These are phyloP conservation scores for Chiua sp. DNA, from an alignment of 1,284 basidiomycete genomes.

Conservation along the genomic window DNA sequence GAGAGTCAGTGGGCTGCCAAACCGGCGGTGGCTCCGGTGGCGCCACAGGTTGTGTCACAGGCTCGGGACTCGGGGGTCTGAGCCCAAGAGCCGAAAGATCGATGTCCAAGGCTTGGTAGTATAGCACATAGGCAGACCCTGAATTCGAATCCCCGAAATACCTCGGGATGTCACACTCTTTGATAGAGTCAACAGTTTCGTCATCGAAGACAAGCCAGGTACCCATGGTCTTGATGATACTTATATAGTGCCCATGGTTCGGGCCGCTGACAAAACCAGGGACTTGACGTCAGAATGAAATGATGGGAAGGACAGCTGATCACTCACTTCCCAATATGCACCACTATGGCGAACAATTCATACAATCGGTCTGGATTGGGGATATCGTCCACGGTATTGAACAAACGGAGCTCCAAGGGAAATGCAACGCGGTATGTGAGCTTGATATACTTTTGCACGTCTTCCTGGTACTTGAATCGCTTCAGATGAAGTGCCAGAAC, in stretches of 20 bases:
- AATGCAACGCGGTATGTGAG: constrained; percentile 96
- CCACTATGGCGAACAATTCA: constrained; percentile 94
- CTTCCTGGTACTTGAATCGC: constrained; percentile 97
- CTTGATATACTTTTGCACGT: constrained; percentile 89
- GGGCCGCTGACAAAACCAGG: constrained; percentile 69
- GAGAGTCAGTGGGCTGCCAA: constrained; percentile 28
- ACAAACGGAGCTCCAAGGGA: constrained; percentile 91
- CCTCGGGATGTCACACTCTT: constrained; percentile 88
- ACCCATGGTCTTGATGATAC: constrained; percentile 87
- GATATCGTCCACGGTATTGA: constrained; percentile 96
- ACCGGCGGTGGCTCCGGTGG: constrained; percentile 17
- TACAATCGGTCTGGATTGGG: constrained; percentile 90
- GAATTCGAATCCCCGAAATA: constrained; percentile 94
- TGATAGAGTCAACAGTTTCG: constrained; percentile 87
- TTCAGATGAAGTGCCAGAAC: constrained; percentile 95
- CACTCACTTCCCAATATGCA: constrained; percentile 95
- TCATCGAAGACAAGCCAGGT: constrained; percentile 97
- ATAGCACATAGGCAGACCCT: constrained; percentile 95
- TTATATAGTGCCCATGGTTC: constrained; percentile 97
- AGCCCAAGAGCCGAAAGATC: constrained; percentile 75
- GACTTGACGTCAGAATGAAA: constrained; percentile 19
- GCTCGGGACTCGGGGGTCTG: constrained; percentile 37
- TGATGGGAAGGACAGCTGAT: constrained; percentile 9
- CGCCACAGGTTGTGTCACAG: constrained; percentile 24
- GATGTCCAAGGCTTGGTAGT: constrained; percentile 94